These are phyloP conservation scores for Echeveria elegans DNA, from an alignment of 164 flowering plant species.

Conservation along the genomic window DNA sequence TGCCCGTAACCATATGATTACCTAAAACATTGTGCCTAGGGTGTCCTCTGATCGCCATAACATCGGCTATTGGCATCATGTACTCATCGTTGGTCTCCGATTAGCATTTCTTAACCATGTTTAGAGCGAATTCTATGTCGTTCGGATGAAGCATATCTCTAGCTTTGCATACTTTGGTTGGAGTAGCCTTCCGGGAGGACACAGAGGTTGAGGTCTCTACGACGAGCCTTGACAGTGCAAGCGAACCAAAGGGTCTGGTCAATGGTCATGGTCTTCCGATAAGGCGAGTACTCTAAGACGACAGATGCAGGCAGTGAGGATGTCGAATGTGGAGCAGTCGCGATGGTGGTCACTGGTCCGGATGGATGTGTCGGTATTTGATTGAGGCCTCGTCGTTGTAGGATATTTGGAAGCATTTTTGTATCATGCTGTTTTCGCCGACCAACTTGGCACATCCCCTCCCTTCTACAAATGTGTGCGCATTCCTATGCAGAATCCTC, in stretches of 20 bases:
- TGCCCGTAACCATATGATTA: background rate
- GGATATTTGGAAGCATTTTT: background rate
- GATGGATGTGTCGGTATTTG: background rate
- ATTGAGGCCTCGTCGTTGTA: background rate
- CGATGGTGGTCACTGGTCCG: background rate
- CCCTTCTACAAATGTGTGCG: background rate
- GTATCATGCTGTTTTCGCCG: background rate
- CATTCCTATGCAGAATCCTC: background rate
- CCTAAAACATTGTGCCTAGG: background rate
- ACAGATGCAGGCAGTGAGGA: conserved; percentile 1
- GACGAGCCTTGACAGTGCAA: background rate
- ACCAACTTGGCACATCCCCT: background rate
- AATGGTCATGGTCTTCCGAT: background rate
- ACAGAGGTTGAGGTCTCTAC: background rate
- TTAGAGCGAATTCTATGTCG: background rate
- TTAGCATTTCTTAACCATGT: background rate
- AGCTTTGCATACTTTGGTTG: background rate
- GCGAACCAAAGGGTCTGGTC: background rate
- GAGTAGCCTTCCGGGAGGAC: background rate
- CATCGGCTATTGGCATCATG: conserved; percentile 1
- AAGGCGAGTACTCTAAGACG: background rate
- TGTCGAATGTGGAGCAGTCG: background rate
- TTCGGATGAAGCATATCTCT: background rate
- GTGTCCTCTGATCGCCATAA: background rate
- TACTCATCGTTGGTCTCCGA: background rate